Base-by-base conservation (phyloP, 306 rosid species). In the Benincasa hispida region DNA sequence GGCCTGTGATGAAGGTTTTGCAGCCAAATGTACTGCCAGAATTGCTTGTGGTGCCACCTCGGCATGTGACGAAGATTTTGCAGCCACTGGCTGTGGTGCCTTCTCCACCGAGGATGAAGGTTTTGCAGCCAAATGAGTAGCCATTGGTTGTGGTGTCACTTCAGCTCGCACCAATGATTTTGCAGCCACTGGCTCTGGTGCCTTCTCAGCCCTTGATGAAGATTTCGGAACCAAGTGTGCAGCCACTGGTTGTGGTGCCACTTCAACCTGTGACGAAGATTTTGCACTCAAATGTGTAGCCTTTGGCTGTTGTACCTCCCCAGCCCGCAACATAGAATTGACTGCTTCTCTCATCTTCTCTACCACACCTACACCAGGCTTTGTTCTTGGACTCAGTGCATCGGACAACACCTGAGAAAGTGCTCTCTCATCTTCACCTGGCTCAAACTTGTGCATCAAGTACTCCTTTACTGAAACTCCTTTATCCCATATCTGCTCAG, bases 371-470 rank as follows among this genome's bases (percentile, higher is more conserved):
- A 77, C 82, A 76, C 83, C 93, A 89, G 88, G 77, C 65, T 62
- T 83, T 63, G 51, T 86, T 76, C 77, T 79, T 1, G 97, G 94
- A 83, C 94, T 88, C 79, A 89, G 84, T 74, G 84, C 91, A 59
- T 89, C 96, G 19, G 97, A 91, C 78, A 93, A 89, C 57, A 89
- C 97, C 76, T 74, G 84, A 41, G 98, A 93, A 39, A 89, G 87
- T 15, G 97, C 98, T 76, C 72, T 91, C 79, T 93, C 98, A 79
- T 93, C 97, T 72, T 93, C 98, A 15, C 96, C 98, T 1, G 98
- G 97, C 82, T 91, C 96, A 78, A 91, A 79, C 78, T 91, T 91
- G 50, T 84, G 87, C 86, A 86, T 75, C 83, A 91, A 80, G 75
- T 91, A 93, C 81, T 91, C 94, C 78, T 86, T 91, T 78, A 93